Evolutionary conservation across 305 asterid species (phyloP), one percentile per base, ranked within the genome.

Genomic region (Petunia hybrid): DNA sequence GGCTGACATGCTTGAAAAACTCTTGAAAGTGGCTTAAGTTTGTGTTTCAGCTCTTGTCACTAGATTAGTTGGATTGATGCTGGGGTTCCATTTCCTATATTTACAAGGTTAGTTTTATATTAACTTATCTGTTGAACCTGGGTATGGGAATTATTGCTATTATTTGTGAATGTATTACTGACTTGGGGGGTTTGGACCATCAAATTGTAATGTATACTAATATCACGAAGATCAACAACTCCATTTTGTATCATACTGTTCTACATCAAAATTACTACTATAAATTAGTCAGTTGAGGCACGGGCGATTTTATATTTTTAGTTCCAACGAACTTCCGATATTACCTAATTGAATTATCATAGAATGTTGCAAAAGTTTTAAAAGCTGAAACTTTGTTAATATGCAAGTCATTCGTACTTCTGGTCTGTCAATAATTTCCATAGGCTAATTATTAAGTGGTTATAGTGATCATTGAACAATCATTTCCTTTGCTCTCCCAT

Each of bases 191-290:
- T 51, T 73, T 73, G 78, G 61, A 73, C 78, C 63, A 35, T 51
- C 36, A 51, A 35, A 73, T 35, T 51, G 61, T 51, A 12, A 10
- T 48, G 78, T 48, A 45, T 45, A 70, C 41, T 59, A 70, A 22
- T 45, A 43, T 71, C 61, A 48, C 48, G 43, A 71, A 71, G 77
- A 35, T 73, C 31, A 70, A 46, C 42, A 0, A 46, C 66, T 60
- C 40, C 78, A 35, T 35, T 51, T 51, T 73, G 63, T 73, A 73
- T 48, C 78, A 73, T 73, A 73, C 36, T 12, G 46, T 73, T 36
- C 13, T 1, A 35, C 51, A 38, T 73, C 63, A 73, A 71, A 46
- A 68, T 66, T 68, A 71, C 51, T 12, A 48, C 62, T 6, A 35
- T 31, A 73, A 48, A 31, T 71, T 46, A n/a, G 13, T n/a, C 31